Base-by-base conservation (phyloP, 306 rosid genomes). In the Ziziphus jujuba region DNA sequence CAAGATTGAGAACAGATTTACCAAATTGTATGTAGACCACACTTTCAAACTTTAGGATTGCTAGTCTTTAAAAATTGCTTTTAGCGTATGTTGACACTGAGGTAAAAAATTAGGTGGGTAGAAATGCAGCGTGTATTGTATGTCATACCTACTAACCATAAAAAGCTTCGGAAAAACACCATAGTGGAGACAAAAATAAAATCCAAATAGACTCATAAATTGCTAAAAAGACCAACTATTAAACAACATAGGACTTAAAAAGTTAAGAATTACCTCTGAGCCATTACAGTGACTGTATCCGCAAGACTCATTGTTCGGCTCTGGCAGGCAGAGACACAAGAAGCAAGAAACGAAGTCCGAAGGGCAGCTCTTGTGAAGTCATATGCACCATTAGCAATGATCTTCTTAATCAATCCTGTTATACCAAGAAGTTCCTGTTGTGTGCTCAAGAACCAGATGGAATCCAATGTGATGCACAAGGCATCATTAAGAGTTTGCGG, bases 301-400 rank as follows among this genome's bases (percentile, higher is more conserved):
- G 89, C 89, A 61, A 86, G 95, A 75, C 88, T 84, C 90, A 87
- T 84, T 24, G 95, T 84, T 66, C 87, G 84, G 74, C 85, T 90
- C 81, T 90, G 97, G 83, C 97, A 90, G 75, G 97, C 97, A 61
- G 95, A 90, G 76, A 90, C 97, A 20, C 97, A 90, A 1, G 97
- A 87, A 72, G 97, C 95, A 66, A 90, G 95, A 77, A 87, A 90
- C 16, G 90, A 90, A 70, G 97, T 87, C 77, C 97, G 83, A 50
- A 87, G 83, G 50, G 95, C 85, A 43, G 97, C 97, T 76, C 97
- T 82, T 1, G 90, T 87, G 77, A 90, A 90, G 79, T 90, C 97
- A 75, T 76, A 84, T 47, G 97, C 97, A 43, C 97, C 97, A 24
- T 72, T 79, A 28, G 74, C 85, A 75, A 90, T 79, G 67, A 90